Evolutionary conservation across 495 filamentous ascomycete genomes (phyloP).

Genomic region (Achaetomiella virescens): DNA sequence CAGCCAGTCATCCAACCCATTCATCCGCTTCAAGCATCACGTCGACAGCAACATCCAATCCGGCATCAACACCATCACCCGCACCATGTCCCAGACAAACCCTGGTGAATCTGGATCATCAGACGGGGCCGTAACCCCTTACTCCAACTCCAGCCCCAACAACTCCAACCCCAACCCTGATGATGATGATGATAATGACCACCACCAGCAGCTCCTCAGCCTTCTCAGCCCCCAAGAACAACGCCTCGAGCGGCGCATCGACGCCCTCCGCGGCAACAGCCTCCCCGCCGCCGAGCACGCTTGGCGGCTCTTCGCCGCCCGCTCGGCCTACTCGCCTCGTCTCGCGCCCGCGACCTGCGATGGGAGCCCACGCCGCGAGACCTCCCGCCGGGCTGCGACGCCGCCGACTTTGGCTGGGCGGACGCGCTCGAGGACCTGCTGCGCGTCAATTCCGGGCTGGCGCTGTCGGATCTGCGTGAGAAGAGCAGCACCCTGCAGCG

Average conservation of each 20-base stretch:
- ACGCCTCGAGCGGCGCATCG: conserved; percentile 8
- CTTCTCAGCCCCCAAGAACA: not conserved
- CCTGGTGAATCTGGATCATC: not conserved
- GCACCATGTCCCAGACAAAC: not conserved
- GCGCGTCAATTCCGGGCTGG: conserved; percentile 22
- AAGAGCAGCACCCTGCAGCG: not conserved
- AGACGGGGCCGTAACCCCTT: not conserved
- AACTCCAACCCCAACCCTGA: not conserved
- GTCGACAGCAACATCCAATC: conserved; percentile 34
- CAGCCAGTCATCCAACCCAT: conserved; percentile 18
- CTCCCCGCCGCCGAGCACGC: conserved; percentile 3
- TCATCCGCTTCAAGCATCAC: conserved; percentile 41
- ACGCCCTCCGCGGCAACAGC: conserved; percentile 11
- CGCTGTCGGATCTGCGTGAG: conserved; percentile 6
- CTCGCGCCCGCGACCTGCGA: conserved; percentile 19
- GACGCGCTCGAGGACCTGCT: conserved; percentile 42
- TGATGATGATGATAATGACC: not conserved
- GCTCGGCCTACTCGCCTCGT: conserved; percentile 33
- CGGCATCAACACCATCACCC: conserved; percentile 30
- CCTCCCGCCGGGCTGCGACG: conserved; percentile 16
- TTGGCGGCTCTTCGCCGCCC: conserved; percentile 16
- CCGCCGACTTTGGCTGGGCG: conserved; percentile 28
- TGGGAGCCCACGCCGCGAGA: conserved; percentile 24
- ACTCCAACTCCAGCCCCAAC: not conserved
- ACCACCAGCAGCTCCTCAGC: not conserved